Evolutionary conservation across 2,329 filamentous ascomycete species (phyloP).

Genomic region (Ophiosphaerella narmari): DNA sequence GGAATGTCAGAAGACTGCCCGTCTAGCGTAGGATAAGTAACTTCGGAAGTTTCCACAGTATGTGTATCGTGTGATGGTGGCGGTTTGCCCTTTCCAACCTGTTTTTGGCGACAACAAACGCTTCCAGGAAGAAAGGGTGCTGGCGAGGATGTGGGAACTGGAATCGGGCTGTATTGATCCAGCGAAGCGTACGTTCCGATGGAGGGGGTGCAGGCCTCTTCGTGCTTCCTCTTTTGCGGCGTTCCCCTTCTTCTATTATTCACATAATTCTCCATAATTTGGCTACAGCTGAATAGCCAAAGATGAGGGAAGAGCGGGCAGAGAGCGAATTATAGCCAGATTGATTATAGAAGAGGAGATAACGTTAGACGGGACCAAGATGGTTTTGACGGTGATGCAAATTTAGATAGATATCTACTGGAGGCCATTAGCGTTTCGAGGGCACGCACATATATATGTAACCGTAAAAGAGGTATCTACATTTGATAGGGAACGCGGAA

Average conservation of each 20-base stretch:
- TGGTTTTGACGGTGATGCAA: background rate
- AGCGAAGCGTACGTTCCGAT: background rate
- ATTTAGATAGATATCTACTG: background rate
- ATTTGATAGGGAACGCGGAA: constrained; percentile 2
- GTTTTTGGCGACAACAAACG: background rate
- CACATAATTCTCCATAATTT: background rate
- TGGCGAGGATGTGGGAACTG: too few species aligned
- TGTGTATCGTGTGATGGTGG: background rate
- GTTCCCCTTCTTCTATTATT: background rate
- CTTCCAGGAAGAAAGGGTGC: too few species aligned
- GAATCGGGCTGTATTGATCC: too few species aligned
- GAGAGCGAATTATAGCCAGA: too few species aligned
- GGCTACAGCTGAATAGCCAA: background rate
- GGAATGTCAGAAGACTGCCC: background rate
- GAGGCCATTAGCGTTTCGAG: background rate
- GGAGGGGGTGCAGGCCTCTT: background rate
- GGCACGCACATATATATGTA: background rate
- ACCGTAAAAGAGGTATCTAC: background rate
- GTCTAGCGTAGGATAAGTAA: too few species aligned
- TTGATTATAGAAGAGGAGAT: background rate
- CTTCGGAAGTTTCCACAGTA: background rate
- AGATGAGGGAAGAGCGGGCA: background rate
- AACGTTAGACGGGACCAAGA: background rate
- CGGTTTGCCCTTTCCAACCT: background rate
- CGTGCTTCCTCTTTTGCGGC: constrained; percentile 15